phyloP scores from a whole-genome alignment of 345 rosid species.

The Eucalyptus melliodora region DNA sequence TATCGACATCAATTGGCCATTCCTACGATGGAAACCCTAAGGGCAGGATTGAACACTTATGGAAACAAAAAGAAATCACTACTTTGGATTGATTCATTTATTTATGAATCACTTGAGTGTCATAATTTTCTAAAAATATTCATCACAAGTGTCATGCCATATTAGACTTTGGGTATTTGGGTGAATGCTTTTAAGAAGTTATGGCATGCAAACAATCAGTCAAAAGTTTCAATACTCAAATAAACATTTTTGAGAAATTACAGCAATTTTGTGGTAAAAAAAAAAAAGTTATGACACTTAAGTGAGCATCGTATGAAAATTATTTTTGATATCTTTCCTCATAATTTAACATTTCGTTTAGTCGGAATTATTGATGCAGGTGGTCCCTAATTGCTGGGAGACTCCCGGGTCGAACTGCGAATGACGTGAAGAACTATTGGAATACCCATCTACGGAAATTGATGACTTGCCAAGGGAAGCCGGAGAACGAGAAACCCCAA shows the following conservation, averaged over 20 bases:
- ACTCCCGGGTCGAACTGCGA: constrained; percentile 35
- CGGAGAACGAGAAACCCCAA: neutral
- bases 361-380: neutral
- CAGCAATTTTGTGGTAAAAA: rapidly evolving
- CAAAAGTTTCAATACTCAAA: neutral
- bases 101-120: too few relatives aligned
- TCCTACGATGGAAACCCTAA: too few relatives aligned
- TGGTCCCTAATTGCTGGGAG: constrained; percentile 41
- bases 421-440: constrained; percentile 25
- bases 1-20: too few relatives aligned
- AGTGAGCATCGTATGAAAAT: rapidly evolving
- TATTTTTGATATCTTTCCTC: neutral
- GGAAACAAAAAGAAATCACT: neutral
- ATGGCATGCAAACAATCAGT: rapidly evolving
- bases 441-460: neutral
- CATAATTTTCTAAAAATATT: too few relatives aligned
- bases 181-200: too few relatives aligned
- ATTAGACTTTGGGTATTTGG: too few relatives aligned
- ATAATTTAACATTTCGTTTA: neutral
- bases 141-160: too few relatives aligned
- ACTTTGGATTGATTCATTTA: neutral
- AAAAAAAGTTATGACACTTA: too few relatives aligned
- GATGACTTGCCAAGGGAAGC: neutral
- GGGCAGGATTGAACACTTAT: neutral
- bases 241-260: too few relatives aligned